Evolutionary conservation across 306 rosid species (phyloP).

Genomic region (Fagus crenata): DNA sequence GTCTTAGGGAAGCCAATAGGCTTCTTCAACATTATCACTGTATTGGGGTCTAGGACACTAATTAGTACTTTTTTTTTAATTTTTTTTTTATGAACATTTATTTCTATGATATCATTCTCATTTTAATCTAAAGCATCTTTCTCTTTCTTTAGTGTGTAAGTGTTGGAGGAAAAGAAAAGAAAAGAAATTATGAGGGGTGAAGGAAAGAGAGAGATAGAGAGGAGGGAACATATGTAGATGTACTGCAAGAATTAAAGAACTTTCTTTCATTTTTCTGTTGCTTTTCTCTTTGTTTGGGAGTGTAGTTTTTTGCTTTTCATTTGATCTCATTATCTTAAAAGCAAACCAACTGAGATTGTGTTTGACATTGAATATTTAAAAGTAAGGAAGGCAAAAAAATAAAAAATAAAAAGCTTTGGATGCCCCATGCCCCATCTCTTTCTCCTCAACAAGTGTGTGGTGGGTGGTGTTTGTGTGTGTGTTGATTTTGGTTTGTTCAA

Average conservation of each 20-base stretch:
- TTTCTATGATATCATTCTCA: slow-evolving; percentile 55
- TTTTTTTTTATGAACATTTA: slow-evolving; percentile 37
- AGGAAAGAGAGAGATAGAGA: slow-evolving; percentile 38
- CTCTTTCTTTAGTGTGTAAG: slow-evolving; percentile 47
- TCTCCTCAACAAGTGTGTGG: slow-evolving; percentile 20
- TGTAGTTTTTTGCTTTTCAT: slow-evolving; percentile 33
- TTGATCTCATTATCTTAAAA: slow-evolving; percentile 33
- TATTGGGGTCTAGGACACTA: slow-evolving; percentile 53
- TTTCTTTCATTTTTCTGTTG: slow-evolving; percentile 31
- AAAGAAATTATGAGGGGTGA: slow-evolving; percentile 37
- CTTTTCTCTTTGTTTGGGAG: slow-evolving; percentile 43
- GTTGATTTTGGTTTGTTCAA: slow-evolving; percentile 36
- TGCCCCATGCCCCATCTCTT: slow-evolving; percentile 32
- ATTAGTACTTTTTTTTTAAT: slow-evolving; percentile 19
- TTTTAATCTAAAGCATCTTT: slow-evolving; percentile 51
- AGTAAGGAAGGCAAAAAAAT: slow-evolving; percentile 13
- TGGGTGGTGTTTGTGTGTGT: not conserved
- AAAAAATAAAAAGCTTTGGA: slow-evolving; percentile 39
- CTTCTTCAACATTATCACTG: slow-evolving; percentile 82
- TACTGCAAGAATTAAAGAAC: slow-evolving; percentile 52
- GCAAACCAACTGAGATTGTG: slow-evolving; percentile 34
- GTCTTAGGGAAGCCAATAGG: slow-evolving; percentile 95
- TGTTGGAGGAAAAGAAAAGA: slow-evolving; percentile 29
- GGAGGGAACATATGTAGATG: slow-evolving; percentile 51
- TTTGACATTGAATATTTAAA: slow-evolving; percentile 31